Evolutionary conservation across 164 flowering plant genomes (phyloP).

Genomic region (Cinnamomum micranthum): DNA sequence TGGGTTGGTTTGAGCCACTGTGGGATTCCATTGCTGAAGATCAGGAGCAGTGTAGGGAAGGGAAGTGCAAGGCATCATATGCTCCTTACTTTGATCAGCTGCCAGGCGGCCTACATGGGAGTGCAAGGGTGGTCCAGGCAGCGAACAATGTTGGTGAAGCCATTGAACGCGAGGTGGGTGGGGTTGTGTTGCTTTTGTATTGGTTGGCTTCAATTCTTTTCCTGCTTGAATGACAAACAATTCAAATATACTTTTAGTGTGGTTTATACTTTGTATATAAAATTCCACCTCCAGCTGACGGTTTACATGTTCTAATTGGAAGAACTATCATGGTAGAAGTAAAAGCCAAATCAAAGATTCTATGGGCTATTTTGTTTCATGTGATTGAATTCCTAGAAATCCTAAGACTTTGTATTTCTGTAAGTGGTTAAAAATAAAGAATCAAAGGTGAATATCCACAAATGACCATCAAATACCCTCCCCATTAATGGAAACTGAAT

Average conservation of each 20-base stretch:
- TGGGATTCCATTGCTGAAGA: constrained; percentile 54
- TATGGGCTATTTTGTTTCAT: too few relatives aligned
- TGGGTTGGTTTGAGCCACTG: constrained; percentile 97
- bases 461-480: too few relatives aligned
- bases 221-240: background rate
- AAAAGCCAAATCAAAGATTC: too few relatives aligned
- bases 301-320: too few relatives aligned
- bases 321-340: too few relatives aligned
- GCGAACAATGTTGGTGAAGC: constrained; percentile 81
- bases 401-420: too few relatives aligned
- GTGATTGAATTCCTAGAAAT: too few relatives aligned
- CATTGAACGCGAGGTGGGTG: constrained; percentile 87
- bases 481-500: too few relatives aligned
- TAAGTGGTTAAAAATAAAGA: too few relatives aligned
- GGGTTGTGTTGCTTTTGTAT: background rate
- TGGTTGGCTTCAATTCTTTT: background rate
- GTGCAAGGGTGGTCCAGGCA: constrained; percentile 71
- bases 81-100: constrained; percentile 55
- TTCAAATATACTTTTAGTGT: background rate
- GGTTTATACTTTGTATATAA: background rate
- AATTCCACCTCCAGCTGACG: background rate
- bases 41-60: constrained; percentile 47
- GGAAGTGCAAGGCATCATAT: constrained; percentile 41
- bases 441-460: too few relatives aligned
- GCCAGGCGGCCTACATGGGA: constrained; percentile 62